Evolutionary conservation across 805 yeast genomes (phyloP).

Genomic region (Sugiyamaella boreocaroliniensis): DNA sequence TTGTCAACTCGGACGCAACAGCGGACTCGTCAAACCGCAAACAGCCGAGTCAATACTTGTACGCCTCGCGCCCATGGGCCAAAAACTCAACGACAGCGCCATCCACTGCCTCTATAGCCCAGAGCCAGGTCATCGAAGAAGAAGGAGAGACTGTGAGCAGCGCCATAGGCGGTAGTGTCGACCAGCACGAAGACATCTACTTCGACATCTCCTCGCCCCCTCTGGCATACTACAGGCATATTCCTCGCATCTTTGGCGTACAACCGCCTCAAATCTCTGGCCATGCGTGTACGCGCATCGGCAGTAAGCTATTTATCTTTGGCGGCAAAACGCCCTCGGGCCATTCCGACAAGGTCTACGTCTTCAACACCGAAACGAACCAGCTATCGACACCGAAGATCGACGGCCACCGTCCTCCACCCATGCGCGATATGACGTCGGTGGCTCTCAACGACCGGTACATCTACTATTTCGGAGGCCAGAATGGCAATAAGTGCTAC

Average conservation of each 20-base stretch:
- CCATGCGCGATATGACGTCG: constrained; percentile 13
- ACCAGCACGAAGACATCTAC: constrained; percentile 5
- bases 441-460: constrained; percentile 4
- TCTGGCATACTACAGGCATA: constrained; percentile 16
- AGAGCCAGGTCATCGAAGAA: not conserved
- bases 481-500: constrained; percentile 7
- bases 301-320: constrained; percentile 16
- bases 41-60: not conserved
- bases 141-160: not conserved
- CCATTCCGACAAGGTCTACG: constrained; percentile 12
- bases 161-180: not conserved
- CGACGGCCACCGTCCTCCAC: constrained; percentile 13
- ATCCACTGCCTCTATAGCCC: not conserved
- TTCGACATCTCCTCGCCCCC: constrained; percentile 14
- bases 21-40: not conserved
- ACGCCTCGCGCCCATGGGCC: not conserved
- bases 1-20: not conserved
- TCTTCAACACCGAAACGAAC: constrained; percentile 18
- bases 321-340: constrained; percentile 21
- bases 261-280: constrained; percentile 22
- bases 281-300: constrained; percentile 17
- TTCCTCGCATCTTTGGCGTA: constrained; percentile 20
- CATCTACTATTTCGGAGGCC: constrained; percentile 22
- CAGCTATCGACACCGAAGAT: constrained; percentile 10
- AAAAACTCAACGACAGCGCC: not conserved